A percentile compares a stretch with the other conserved stretches of the same genome.
Conservation (phyloP, 192 early-diverging fungal genomes). For the Linnemannia hyalina region DNA sequence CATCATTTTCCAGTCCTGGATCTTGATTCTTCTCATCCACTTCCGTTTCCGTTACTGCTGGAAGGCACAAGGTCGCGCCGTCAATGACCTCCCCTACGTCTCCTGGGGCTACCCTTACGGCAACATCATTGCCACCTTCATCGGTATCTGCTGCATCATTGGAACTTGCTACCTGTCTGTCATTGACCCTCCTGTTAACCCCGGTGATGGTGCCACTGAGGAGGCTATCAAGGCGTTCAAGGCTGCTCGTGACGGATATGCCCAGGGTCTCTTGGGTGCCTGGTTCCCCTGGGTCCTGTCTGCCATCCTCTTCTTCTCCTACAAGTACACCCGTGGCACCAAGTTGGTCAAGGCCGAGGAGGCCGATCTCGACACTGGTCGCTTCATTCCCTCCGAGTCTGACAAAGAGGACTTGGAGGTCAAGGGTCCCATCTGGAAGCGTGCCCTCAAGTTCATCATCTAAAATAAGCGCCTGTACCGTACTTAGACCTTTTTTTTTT, state of each 20-base stretch:
- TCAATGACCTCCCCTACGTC: conserved; percentile 71
- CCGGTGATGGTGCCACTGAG: conserved; percentile 13
- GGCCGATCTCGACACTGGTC: conserved; percentile 72
- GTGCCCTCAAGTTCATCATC: conserved; percentile 31
- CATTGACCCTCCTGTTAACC: conserved; percentile 64
- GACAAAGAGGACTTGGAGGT: conserved; percentile 31
- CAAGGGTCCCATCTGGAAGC: conserved; percentile 39
- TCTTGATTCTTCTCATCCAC: conserved; percentile 85
- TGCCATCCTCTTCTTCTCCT: conserved; percentile 61
- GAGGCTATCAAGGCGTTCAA: not conserved
- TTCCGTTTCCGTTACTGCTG: conserved; percentile 88
- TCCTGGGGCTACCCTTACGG: conserved; percentile 64
- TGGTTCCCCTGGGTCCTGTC: conserved; percentile 52
- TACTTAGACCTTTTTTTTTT: not conserved
- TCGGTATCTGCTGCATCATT: conserved; percentile 75
- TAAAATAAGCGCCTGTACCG: conserved; percentile 3
- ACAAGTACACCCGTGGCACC: conserved; percentile 64
- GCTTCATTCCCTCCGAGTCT: conserved; percentile 47
- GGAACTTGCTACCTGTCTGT: conserved; percentile 61
- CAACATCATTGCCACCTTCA: conserved; percentile 71
- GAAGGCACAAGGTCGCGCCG: conserved; percentile 75
- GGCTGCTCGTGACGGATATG: not conserved
- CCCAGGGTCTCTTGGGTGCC: conserved; percentile 35
- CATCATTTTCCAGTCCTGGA: conserved; percentile 86
- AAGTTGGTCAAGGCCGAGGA: conserved; percentile 67